phyloP scores from a whole-genome alignment of 78 protist species.

The Dictyostelium citrinum region DNA sequence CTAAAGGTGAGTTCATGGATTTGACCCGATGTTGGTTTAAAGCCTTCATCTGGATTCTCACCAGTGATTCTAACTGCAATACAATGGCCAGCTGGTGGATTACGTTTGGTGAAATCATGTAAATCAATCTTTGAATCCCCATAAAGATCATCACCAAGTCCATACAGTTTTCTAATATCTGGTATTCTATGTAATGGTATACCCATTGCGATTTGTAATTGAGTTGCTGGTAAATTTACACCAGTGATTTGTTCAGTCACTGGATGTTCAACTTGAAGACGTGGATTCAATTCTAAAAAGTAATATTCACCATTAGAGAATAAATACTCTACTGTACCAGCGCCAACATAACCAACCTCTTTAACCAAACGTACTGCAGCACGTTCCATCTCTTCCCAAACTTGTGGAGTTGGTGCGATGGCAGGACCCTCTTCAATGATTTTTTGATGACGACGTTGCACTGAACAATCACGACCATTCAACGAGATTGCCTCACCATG shows the following conservation, averaged over 20 bases:
- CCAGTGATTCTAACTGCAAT: slow-evolving; percentile 98
- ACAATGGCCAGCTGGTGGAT: slow-evolving; percentile 87
- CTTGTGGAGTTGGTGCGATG: slow-evolving; percentile 67
- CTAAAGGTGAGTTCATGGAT: slow-evolving; percentile 93
- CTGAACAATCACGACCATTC: slow-evolving; percentile 89
- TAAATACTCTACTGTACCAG: slow-evolving; percentile 94
- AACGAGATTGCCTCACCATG: slow-evolving; percentile 83
- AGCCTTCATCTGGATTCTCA: slow-evolving; percentile 98
- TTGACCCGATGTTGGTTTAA: slow-evolving; percentile 93
- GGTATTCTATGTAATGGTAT: slow-evolving; percentile 93
- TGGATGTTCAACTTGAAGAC: slow-evolving; percentile 96
- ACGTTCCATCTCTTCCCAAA: slow-evolving; percentile 85
- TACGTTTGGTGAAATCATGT: background rate
- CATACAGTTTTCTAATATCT: slow-evolving; percentile 90
- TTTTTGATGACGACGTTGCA: slow-evolving; percentile 92
- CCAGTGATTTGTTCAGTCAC: slow-evolving; percentile 92
- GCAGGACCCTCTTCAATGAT: slow-evolving; percentile 97
- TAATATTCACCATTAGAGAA: slow-evolving; percentile 79
- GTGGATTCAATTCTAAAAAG: slow-evolving; percentile 93
- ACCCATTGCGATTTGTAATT: slow-evolving; percentile 98
- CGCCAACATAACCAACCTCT: slow-evolving; percentile 95
- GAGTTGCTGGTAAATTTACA: slow-evolving; percentile 94
- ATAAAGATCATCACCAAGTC: background rate
- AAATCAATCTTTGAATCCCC: slow-evolving; percentile 74
- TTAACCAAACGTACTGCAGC: slow-evolving; percentile 93